Conservation (phyloP, 208 protist species). For the Acanthamoeba healyi region DNA sequence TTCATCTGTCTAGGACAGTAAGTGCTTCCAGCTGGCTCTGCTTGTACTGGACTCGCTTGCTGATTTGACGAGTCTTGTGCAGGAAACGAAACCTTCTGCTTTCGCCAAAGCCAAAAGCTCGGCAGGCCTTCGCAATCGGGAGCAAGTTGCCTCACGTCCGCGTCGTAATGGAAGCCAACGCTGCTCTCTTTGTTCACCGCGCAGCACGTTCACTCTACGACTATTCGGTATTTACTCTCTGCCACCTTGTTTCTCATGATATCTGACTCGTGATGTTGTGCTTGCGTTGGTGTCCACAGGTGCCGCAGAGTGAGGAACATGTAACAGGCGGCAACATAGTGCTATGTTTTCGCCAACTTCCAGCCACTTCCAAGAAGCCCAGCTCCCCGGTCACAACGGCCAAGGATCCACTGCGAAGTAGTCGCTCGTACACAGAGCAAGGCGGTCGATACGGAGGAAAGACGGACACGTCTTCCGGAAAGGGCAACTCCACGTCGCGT, state of each 20-base stretch:
- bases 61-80: not conserved
- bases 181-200: conserved; percentile 8
- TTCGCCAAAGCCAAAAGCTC: conserved; percentile 10
- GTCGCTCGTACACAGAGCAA: not conserved
- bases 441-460: not conserved
- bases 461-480: not conserved
- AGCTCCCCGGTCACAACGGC: not conserved
- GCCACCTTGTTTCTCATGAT: not conserved
- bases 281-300: not conserved
- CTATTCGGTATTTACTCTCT: not conserved
- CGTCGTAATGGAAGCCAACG: conserved; percentile 47
- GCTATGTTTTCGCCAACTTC: conserved; percentile 1
- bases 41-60: not conserved
- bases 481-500: not conserved
- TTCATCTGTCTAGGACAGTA: conserved; percentile 52
- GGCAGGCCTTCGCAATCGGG: not conserved
- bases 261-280: not conserved
- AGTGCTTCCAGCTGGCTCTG: not conserved
- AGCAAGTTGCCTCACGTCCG: conserved; percentile 46
- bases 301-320: conserved; percentile 2
- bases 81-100: conserved; percentile 47
- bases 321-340: not conserved
- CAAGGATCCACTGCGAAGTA: not conserved
- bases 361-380: not conserved
- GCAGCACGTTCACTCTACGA: conserved; percentile 41